Evolutionary conservation across 352 stramenopile species (phyloP).

Genomic region (Phytophthora cryptogea): DNA sequence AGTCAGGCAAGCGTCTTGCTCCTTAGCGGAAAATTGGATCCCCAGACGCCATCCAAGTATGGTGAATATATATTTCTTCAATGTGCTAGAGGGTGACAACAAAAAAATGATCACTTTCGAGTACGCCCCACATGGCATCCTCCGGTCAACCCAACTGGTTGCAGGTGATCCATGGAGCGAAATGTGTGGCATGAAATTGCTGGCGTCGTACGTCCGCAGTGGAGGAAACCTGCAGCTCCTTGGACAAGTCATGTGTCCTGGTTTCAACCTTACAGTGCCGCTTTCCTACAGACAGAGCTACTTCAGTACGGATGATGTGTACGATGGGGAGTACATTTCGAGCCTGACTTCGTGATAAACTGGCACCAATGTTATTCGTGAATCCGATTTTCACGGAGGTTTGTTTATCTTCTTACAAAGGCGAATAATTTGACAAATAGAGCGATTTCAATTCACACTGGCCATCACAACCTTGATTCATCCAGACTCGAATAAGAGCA

Average conservation of each 20-base stretch:
- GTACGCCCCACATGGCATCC: conserved; percentile 31
- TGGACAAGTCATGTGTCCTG: conserved; percentile 45
- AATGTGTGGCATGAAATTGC: conserved; percentile 40
- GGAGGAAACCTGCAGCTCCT: conserved; percentile 26
- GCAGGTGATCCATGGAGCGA: conserved; percentile 12
- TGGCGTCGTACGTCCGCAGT: conserved; percentile 38
- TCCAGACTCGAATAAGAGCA: too few relatives aligned
- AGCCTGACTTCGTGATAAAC: background rate
- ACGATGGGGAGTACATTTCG: conserved; percentile 30
- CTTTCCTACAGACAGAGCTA: background rate
- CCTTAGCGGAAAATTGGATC: conserved; percentile 45
- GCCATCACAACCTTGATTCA: too few relatives aligned
- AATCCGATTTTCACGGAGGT: too few relatives aligned
- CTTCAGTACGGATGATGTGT: conserved; percentile 37
- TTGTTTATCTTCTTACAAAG: too few relatives aligned
- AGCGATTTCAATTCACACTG: too few relatives aligned
- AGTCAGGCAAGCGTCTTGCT: conserved; percentile 41
- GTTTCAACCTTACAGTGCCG: conserved; percentile 29
- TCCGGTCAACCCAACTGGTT: conserved; percentile 5
- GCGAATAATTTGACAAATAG: too few relatives aligned
- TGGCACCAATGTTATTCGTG: too few relatives aligned
- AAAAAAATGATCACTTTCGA: conserved; percentile 53
- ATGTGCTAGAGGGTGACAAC: conserved; percentile 27
- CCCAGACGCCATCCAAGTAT: conserved; percentile 49
- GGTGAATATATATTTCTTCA: conserved; percentile 29